phyloP scores from a whole-genome alignment of 257 asterid species.

The Handroanthus guayacan region DNA sequence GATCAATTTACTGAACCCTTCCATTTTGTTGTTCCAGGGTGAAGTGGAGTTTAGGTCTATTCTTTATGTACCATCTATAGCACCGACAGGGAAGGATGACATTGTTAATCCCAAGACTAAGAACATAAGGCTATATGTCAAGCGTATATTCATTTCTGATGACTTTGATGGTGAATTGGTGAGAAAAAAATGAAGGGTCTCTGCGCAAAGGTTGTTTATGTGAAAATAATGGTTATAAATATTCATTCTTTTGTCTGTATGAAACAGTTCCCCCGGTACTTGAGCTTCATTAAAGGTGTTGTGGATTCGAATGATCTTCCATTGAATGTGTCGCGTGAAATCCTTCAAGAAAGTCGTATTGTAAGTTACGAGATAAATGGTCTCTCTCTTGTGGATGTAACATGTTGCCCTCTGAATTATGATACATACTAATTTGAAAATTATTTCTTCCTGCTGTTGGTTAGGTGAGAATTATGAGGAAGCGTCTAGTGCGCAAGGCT shows the following conservation, averaged over 20 bases:
- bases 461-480: slow-evolving; percentile 95
- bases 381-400: neutral
- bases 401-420: neutral
- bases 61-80: slow-evolving; percentile 80
- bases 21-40: slow-evolving; percentile 63
- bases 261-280: slow-evolving; percentile 89
- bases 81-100: slow-evolving; percentile 86
- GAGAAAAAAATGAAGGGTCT: slow-evolving; percentile 39
- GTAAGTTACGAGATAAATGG: slow-evolving; percentile 57
- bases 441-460: slow-evolving; percentile 16
- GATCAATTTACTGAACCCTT: slow-evolving; percentile 19
- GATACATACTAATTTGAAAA: slow-evolving; percentile 27
- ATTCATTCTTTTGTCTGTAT: slow-evolving; percentile 35
- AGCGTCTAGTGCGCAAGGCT: slow-evolving; percentile 98
- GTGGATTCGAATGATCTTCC: slow-evolving; percentile 99
- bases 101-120: slow-evolving; percentile 84
- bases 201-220: neutral
- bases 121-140: slow-evolving; percentile 91
- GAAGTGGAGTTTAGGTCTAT: slow-evolving; percentile 97
- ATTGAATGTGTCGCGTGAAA: slow-evolving; percentile 95
- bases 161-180: slow-evolving; percentile 99
- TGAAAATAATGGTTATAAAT: neutral
- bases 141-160: slow-evolving; percentile 94
- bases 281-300: slow-evolving; percentile 96
- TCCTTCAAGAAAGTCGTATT: slow-evolving; percentile 97